Evolutionary conservation across 192 early-diverging fungal species (phyloP), one percentile per base, ranked within the genome.

Genomic region (Linnemannia elongata): DNA sequence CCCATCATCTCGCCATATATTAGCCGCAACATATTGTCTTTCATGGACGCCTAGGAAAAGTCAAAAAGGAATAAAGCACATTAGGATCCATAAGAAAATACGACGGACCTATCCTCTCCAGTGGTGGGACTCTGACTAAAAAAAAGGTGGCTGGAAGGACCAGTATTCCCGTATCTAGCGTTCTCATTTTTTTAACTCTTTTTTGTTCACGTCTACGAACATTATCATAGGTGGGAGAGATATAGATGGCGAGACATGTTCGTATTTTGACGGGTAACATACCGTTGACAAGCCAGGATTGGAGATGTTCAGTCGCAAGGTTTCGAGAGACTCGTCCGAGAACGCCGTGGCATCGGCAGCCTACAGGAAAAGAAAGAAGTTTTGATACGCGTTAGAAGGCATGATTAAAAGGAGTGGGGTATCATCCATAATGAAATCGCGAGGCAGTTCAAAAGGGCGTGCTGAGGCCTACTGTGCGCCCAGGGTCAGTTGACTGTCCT

Each of bases 1-100:
- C 92, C 92, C 71, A 93, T 89, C 89, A 93, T 91, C 13, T 88
- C 89, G 63, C 90, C 89, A 44, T 91, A 90, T 33, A 93, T 89
- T 18, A 93, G 77, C 47, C 88, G 85, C 22, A 89, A 79, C 76
- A 93, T 88, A 72, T 91, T 90, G 35, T 93, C 90, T 52, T 90
- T 91, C 85, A 93, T 91, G 24, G 80, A 83, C 9, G 72, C 70
- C 92, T 92, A 80, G 18, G 41, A 3, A 36, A 18, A 44, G 20
- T 3, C 18, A 52, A 27, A 49, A 38, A 8, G 52, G 45, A 68
- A 13, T 45, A 45, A 13, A 60, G 7, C 27, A 38, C 3, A 60
- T 57, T 33, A 74, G 42, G 20, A 72, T 24, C 12, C 33, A 41
- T 6, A 27, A 57, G 20, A 30, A 52, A 38, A 38, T 9, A 70